Evolutionary conservation across 179 eudicot genomes (phyloP).

Genomic region (Actinidia polygama): DNA sequence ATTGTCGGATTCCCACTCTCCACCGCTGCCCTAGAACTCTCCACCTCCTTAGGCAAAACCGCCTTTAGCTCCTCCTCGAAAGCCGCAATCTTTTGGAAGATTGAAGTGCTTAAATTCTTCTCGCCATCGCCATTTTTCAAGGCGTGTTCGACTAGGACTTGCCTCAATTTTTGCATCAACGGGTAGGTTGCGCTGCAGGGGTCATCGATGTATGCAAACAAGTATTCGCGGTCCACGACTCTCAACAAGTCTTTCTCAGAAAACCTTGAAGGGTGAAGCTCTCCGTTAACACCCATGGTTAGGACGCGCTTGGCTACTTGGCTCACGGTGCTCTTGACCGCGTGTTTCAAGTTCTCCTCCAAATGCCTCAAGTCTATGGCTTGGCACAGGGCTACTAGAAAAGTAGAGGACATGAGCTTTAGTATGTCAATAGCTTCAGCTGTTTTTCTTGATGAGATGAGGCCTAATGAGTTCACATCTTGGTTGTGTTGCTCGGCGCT

Average conservation of each 20-base stretch:
- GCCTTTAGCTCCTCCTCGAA: constrained; percentile 26
- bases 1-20: constrained; percentile 25
- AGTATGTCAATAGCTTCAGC: constrained; percentile 37
- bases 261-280: constrained; percentile 31
- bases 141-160: constrained; percentile 23
- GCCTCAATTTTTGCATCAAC: constrained; percentile 21
- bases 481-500: constrained; percentile 44
- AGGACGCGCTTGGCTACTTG: constrained; percentile 26
- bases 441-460: constrained; percentile 37
- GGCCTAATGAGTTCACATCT: constrained; percentile 38
- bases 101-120: constrained; percentile 4
- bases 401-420: constrained; percentile 40
- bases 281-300: constrained; percentile 19
- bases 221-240: constrained; percentile 26
- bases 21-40: not conserved
- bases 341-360: constrained; percentile 33
- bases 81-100: constrained; percentile 20
- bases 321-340: constrained; percentile 29
- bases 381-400: constrained; percentile 39
- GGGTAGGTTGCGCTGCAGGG: constrained; percentile 23
- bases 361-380: constrained; percentile 40
- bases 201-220: constrained; percentile 36
- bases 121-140: constrained; percentile 7
- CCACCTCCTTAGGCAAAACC: constrained; percentile 18
- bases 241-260: constrained; percentile 34